These are phyloP conservation scores for Dioszegia aurantiaca DNA, from an alignment of 768 basidiomycete species.

Conservation along the genomic window DNA sequence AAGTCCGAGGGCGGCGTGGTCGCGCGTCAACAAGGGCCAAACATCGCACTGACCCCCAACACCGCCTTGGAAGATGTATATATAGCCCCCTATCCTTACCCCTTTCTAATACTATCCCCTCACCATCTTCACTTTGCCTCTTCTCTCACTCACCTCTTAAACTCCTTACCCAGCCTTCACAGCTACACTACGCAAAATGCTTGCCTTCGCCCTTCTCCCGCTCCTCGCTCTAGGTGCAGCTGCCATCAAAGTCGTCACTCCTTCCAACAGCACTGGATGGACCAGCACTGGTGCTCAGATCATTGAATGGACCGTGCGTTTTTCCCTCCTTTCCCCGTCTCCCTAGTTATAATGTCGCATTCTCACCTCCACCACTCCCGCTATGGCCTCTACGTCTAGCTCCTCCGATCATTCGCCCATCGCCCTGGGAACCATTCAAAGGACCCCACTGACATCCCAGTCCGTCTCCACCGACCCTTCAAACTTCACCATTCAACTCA, in stretches of 20 bases:
- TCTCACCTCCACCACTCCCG: not conserved
- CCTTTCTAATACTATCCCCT: too few species aligned
- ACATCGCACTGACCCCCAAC: too few species aligned
- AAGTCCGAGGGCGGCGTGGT: too few species aligned
- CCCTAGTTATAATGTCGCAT: not conserved
- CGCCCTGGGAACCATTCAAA: conserved; percentile 15
- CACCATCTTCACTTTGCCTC: not conserved
- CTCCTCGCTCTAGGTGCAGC: conserved; percentile 18
- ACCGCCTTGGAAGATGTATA: too few species aligned
- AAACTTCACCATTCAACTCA: conserved; percentile 38
- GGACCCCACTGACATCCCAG: conserved; percentile 12
- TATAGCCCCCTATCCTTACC: too few species aligned
- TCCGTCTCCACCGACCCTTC: conserved; percentile 38
- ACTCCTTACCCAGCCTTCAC: not conserved
- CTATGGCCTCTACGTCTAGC: not conserved
- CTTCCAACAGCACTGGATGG: conserved; percentile 37
- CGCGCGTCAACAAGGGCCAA: too few species aligned
- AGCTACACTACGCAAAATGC: conserved; percentile 12
- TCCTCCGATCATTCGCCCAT: not conserved
- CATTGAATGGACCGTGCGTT: conserved; percentile 41
- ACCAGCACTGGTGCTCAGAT: conserved; percentile 23
- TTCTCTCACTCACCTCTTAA: not conserved
- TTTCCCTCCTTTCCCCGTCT: not conserved
- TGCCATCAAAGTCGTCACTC: conserved; percentile 34
- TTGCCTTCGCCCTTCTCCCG: conserved; percentile 20